These are phyloP conservation scores for Plasmodium ovale DNA, from an alignment of 169 alveolate species.

Conservation along the genomic window DNA sequence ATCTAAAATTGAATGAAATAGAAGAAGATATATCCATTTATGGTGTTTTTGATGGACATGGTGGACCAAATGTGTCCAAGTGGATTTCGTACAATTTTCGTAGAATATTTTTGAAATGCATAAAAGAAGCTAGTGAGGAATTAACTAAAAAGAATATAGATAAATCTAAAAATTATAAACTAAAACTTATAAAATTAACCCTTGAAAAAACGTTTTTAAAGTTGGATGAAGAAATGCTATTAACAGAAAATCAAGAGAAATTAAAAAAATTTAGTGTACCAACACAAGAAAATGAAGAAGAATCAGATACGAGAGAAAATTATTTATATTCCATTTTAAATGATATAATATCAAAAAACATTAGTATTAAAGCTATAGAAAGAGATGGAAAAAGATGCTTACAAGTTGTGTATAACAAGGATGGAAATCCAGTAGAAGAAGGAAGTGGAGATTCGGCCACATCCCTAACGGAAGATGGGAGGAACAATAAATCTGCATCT, in stretches of 20 bases:
- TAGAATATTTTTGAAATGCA: conserved; percentile 75
- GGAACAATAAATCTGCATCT: conserved; percentile 11
- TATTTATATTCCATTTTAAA: conserved; percentile 79
- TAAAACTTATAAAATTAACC: conserved; percentile 63
- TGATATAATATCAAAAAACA: conserved; percentile 80
- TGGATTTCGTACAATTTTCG: conserved; percentile 92
- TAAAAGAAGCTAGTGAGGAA: conserved; percentile 72
- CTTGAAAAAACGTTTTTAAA: conserved; percentile 80
- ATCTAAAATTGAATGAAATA: conserved; percentile 51
- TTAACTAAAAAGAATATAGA: conserved; percentile 40
- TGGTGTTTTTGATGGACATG: conserved; percentile 99
- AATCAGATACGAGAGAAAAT: conserved; percentile 78
- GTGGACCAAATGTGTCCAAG: conserved; percentile 96
- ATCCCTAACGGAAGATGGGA: conserved; percentile 21
- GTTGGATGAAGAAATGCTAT: conserved; percentile 83
- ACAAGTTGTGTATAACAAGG: conserved; percentile 81
- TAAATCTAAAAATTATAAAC: conserved; percentile 58
- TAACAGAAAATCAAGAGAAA: conserved; percentile 69
- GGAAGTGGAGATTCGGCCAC: conserved; percentile 20
- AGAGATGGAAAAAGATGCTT: conserved; percentile 81
- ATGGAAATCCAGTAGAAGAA: conserved; percentile 70
- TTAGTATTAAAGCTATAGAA: conserved; percentile 79
- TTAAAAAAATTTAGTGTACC: conserved; percentile 76
- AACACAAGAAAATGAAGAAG: conserved; percentile 80
- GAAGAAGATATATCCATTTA: conserved; percentile 86